Evolutionary conservation across 306 rosid genomes (phyloP).

Genomic region (Elaeagnus macrophylla): DNA sequence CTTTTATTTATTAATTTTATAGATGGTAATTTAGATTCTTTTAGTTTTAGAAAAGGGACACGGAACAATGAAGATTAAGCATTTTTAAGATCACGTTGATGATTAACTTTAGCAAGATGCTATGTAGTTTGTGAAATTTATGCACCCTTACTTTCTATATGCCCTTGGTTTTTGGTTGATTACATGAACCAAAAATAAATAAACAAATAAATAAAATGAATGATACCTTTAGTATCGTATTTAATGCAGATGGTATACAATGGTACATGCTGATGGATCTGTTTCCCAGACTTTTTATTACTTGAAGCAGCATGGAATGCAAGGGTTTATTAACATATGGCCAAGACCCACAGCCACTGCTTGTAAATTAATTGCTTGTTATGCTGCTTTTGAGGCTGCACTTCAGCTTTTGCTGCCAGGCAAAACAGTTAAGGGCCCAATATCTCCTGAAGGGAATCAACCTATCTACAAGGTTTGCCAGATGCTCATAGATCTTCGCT

Average conservation of each 20-base stretch:
- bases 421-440: slow-evolving; percentile 62
- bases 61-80: too few species aligned
- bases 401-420: slow-evolving; percentile 89
- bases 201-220: too few species aligned
- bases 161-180: too few species aligned
- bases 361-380: slow-evolving; percentile 48
- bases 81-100: too few species aligned
- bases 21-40: too few species aligned
- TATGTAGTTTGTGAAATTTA: too few species aligned
- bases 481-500: background rate
- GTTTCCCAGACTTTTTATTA: slow-evolving; percentile 36
- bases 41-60: too few species aligned
- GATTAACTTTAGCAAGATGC: too few species aligned
- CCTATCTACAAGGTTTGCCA: slow-evolving; percentile 78
- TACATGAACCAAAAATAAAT: too few species aligned
- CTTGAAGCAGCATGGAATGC: slow-evolving; percentile 36
- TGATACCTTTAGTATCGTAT: background rate
- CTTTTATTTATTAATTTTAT: too few species aligned
- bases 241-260: slow-evolving; percentile 82
- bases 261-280: slow-evolving; percentile 82
- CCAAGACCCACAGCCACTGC: slow-evolving; percentile 69
- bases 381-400: slow-evolving; percentile 67
- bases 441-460: slow-evolving; percentile 71
- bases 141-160: too few species aligned
- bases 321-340: slow-evolving; percentile 48